Evolutionary conservation across 495 filamentous ascomycete genomes (phyloP), one percentile per base, ranked within the genome.

Genomic region (Aspergillus mulundensis): DNA sequence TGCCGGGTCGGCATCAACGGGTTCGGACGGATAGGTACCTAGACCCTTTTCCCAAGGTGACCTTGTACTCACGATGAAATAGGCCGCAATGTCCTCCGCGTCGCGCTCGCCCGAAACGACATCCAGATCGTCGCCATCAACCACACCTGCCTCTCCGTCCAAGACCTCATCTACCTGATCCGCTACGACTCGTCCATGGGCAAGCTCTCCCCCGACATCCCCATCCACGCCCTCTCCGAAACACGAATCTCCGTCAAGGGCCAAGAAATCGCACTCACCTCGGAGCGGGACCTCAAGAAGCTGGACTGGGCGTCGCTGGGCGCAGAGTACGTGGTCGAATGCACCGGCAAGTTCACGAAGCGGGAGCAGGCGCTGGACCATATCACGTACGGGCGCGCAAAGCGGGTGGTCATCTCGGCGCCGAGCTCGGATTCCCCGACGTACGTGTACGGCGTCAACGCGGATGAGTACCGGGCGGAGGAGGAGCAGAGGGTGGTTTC

Each of bases 151-250:
- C 52, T 39, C 40, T 59, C 65, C 6, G 65, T 71, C 6, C 59
- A 70, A 58, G 69, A 71, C 59, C 65, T 71, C 23, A 60, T 70
- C 62, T 68, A 71, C 60, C 69, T 71, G 11, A 68, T 71, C 60
- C 69, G 67, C 51, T 71, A 71, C 41, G 75, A 71, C 44, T 69
- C 66, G 12, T 69, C 61, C 6, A 71, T 71, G 68, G 69, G 69
- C 7, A 44, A 60, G 21, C 59, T 71, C 5, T 58, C 67, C 24
- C 63, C 64, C 15, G 45, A 58, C 28, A 66, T 62, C 53, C 53
- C 62, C 20, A 68, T 71, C 43, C 53, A 68, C 32, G 50, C 58
- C 19, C 34, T 66, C 49, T 68, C 67, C 11, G 74, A 64, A 34
- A 61, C 34, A 40, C 56, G 62, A 8, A 68, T 71, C 56, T 55